Evolutionary conservation across 768 basidiomycete species (phyloP), one percentile per base, ranked within the genome.

Genomic region (Naganishia randhawae): DNA sequence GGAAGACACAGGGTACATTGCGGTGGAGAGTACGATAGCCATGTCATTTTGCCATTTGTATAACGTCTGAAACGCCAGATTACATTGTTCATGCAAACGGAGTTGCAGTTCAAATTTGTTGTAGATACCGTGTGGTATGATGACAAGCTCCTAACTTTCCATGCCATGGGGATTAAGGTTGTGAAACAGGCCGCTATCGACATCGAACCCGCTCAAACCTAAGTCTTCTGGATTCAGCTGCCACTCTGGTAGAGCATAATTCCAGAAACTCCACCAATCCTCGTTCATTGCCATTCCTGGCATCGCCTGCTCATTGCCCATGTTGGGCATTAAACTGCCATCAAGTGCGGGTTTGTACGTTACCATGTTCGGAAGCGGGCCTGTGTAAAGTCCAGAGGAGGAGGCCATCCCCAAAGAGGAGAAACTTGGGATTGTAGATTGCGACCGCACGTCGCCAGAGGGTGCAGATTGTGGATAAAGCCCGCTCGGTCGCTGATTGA

Each of bases 11-110:
- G n/a, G 22, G 51, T 71, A 0, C 69, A 71, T 48, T 63, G 62
- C 14, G 66, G 66, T n/a, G 69, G 51, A 22, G 51, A 71, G 63
- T 71, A 64, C 50, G 52, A 50, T 2, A 45, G 32, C 31, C 39
- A 48, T 17, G 61, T 71, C 33, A 48, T 64, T 41, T 50, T 68
- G 22, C 69, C 69, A 22, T 67, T 71, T 31, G 69, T 71, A 22
- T 35, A 39, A 48, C 19, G 1, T 1, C n/a, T 22, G n/a, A n/a
- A n/a, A n/a, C n/a, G n/a, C n/a, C n/a, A n/a, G n/a, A n/a, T n/a
- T n/a, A n/a, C n/a, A n/a, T n/a, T n/a, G n/a, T n/a, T n/a, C n/a
- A n/a, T n/a, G n/a, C n/a, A n/a, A n/a, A n/a, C n/a, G n/a, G n/a
- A n/a, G n/a, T n/a, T n/a, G n/a, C n/a, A n/a, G n/a, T n/a, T n/a